Evolutionary conservation across 1,284 basidiomycete species (phyloP).

Genomic region (Sanghuangporus baumii): DNA sequence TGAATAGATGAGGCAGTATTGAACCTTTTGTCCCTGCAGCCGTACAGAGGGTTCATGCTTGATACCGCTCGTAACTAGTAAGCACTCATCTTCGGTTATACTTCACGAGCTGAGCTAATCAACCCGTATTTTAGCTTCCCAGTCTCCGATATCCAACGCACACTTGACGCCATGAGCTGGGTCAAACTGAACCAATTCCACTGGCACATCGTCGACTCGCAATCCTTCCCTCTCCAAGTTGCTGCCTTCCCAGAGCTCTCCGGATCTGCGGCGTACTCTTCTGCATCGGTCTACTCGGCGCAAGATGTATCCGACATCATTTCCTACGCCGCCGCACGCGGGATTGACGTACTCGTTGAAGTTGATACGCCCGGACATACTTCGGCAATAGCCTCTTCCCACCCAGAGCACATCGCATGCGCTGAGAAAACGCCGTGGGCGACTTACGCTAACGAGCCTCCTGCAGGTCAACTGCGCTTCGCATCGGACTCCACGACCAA

Average conservation of each 20-base stretch:
- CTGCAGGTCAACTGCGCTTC: constrained; percentile 42
- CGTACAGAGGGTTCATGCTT: constrained; percentile 76
- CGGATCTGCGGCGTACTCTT: constrained; percentile 22
- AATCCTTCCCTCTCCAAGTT: constrained; percentile 71
- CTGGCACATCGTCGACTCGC: constrained; percentile 76
- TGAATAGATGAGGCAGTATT: not conserved
- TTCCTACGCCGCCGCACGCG: constrained; percentile 66
- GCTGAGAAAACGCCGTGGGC: constrained; percentile 57
- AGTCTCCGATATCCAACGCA: constrained; percentile 61
- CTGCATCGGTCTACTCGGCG: constrained; percentile 50
- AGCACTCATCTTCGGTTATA: constrained; percentile 13
- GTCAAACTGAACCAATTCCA: constrained; percentile 82
- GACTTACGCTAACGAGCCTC: constrained; percentile 52
- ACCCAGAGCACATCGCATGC: constrained; percentile 76
- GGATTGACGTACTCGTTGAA: constrained; percentile 73
- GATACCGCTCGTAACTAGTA: constrained; percentile 72
- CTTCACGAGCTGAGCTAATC: not conserved
- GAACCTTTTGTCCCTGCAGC: constrained; percentile 32
- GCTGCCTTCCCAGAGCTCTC: constrained; percentile 60
- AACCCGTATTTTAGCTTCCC: constrained; percentile 46
- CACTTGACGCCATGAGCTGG: constrained; percentile 81
- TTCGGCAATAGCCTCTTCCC: constrained; percentile 53
- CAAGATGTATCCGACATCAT: constrained; percentile 61
- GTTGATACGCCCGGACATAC: constrained; percentile 81
- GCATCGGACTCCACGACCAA: constrained; percentile 28